phyloP scores from a whole-genome alignment of 768 basidiomycete species.

The Lactarius hengduanensis region DNA sequence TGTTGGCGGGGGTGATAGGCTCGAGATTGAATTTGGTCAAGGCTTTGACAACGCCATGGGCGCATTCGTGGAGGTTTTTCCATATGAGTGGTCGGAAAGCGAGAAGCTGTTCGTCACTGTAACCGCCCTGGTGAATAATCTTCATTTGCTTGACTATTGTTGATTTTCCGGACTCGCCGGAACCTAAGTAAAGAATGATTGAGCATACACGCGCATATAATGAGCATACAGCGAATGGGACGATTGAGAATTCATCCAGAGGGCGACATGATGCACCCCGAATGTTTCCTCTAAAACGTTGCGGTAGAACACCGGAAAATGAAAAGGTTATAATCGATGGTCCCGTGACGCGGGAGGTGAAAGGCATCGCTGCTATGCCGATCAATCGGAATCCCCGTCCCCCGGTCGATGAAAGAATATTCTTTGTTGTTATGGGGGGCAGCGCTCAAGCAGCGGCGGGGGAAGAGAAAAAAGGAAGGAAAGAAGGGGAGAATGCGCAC shows the following conservation, averaged over 20 bases:
- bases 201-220: conserved; percentile 10
- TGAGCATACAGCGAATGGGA: conserved; percentile 5
- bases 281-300: neutral
- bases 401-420: neutral
- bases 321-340: neutral
- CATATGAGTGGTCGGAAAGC: conserved; percentile 78
- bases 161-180: conserved; percentile 92
- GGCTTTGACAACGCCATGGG: conserved; percentile 79
- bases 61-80: conserved; percentile 85
- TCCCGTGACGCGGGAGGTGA: conserved; percentile 4
- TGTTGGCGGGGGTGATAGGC: conserved; percentile 63
- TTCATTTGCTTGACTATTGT: conserved; percentile 99
- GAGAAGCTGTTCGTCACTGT: conserved; percentile 71
- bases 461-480: neutral
- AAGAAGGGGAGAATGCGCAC: conserved; percentile 42
- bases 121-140: conserved; percentile 94
- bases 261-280: too few species aligned
- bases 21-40: conserved; percentile 86
- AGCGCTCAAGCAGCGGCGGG: neutral
- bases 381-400: neutral
- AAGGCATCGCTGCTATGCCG: neutral
- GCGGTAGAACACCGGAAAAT: neutral
- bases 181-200: conserved; percentile 51
- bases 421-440: neutral
- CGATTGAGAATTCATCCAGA: neutral